A percentile compares a stretch with the other conserved stretches of the same genome.
Evolutionary conservation across 192 early-diverging fungal species (phyloP).

Genomic region (Coemansia sp.): DNA sequence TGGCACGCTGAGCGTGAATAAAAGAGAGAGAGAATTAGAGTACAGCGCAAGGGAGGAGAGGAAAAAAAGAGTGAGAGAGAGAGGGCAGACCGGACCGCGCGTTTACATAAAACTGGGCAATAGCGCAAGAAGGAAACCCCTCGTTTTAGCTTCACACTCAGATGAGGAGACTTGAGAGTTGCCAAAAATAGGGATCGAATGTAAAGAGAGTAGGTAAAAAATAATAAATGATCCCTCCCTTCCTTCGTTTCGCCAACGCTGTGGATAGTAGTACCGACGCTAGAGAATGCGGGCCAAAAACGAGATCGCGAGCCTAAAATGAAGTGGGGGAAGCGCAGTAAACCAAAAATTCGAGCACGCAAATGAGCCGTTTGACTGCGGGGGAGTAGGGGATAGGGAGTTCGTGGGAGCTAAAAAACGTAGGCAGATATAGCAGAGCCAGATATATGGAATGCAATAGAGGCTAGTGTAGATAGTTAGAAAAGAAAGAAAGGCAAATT

Average conservation of each 20-base stretch:
- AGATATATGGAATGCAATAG: constrained; percentile 4
- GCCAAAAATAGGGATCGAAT: constrained; percentile 13
- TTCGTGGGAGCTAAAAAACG: background rate
- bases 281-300: constrained; percentile 9
- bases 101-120: background rate
- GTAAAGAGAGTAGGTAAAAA: no score
- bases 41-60: background rate
- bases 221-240: background rate
- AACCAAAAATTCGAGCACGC: background rate
- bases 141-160: background rate
- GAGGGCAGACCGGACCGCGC: background rate
- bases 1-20: no score
- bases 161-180: background rate
- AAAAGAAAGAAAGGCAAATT: background rate
- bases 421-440: background rate
- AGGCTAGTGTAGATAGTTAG: background rate
- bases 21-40: background rate
- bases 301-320: background rate
- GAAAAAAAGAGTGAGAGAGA: background rate
- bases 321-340: background rate
- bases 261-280: background rate
- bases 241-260: background rate
- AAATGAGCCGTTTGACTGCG: background rate
- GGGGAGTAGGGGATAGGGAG: background rate
- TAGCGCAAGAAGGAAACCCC: background rate